phyloP scores from a whole-genome alignment of 768 basidiomycete species.

The Lactarius psammicola region DNA sequence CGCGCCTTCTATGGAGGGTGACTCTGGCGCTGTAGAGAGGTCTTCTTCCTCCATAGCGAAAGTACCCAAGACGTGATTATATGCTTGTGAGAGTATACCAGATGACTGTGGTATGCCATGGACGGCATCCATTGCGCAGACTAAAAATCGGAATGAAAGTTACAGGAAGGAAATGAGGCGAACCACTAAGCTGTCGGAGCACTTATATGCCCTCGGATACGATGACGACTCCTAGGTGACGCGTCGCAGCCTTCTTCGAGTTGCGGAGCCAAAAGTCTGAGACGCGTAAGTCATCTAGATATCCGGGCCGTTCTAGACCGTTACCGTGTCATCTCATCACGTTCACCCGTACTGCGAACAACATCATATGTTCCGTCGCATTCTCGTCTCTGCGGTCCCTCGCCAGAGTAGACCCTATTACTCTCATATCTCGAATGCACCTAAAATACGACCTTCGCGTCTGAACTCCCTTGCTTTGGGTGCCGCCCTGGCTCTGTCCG shows the following conservation, averaged over 20 bases:
- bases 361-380: conserved; percentile 4
- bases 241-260: conserved; percentile 17
- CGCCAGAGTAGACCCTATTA: neutral
- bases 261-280: too few relatives aligned
- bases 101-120: conserved; percentile 19
- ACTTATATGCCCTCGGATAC: conserved; percentile 17
- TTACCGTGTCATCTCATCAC: neutral
- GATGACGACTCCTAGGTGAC: conserved; percentile 25
- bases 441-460: neutral
- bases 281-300: conserved; percentile 24
- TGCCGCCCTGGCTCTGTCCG: conserved; percentile 36
- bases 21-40: conserved; percentile 41
- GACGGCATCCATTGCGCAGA: conserved; percentile 17
- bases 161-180: conserved; percentile 26
- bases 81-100: conserved; percentile 10
- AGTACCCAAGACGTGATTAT: conserved; percentile 22
- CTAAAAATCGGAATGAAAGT: conserved; percentile 20
- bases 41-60: conserved; percentile 56
- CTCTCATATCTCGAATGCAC: neutral
- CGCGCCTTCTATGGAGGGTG: conserved; percentile 39
- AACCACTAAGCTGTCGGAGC: conserved; percentile 21
- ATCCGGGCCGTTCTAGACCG: conserved; percentile 4
- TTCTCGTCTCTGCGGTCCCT: conserved; percentile 13
- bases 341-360: neutral
- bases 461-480: conserved; percentile 4